Conservation (phyloP, 2,329 filamentous ascomycete genomes). For the Venturia asperata region DNA sequence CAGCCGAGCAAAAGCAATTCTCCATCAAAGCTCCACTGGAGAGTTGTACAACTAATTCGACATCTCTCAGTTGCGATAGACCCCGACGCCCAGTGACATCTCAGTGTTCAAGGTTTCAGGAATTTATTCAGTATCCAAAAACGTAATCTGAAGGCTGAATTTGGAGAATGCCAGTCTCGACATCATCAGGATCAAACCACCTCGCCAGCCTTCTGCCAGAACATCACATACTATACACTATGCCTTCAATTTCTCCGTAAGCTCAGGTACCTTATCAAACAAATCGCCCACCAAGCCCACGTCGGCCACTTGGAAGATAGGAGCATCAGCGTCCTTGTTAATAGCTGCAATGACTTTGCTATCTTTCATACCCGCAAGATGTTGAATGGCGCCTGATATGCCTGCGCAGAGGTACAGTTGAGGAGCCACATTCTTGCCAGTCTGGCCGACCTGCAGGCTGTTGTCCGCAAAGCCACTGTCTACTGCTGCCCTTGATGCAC, state of each 20-base stretch:
- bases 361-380: constrained; percentile 98
- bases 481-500: constrained; percentile 88
- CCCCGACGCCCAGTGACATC: not conserved
- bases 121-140: not conserved
- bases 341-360: constrained; percentile 99
- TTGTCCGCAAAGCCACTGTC: constrained; percentile 98
- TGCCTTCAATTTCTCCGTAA: constrained; percentile 85
- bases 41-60: not conserved
- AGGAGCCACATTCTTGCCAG: constrained; percentile 95
- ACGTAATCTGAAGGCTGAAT: not conserved
- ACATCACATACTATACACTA: not conserved
- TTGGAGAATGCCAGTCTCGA: not conserved
- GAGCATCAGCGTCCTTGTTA: constrained; percentile 95
- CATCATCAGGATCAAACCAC: not conserved
- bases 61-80: not conserved
- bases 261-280: constrained; percentile 90
- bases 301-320: constrained; percentile 97
- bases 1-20: constrained; percentile 4
- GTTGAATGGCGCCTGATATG: constrained; percentile 95
- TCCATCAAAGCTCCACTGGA: not conserved
- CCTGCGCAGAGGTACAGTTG: constrained; percentile 92
- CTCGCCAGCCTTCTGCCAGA: too few relatives aligned
- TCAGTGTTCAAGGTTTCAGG: not conserved
- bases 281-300: constrained; percentile 92
- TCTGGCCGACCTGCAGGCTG: constrained; percentile 95